Base-by-base conservation (phyloP, 768 basidiomycete genomes). In the Termitomyces sp. region DNA sequence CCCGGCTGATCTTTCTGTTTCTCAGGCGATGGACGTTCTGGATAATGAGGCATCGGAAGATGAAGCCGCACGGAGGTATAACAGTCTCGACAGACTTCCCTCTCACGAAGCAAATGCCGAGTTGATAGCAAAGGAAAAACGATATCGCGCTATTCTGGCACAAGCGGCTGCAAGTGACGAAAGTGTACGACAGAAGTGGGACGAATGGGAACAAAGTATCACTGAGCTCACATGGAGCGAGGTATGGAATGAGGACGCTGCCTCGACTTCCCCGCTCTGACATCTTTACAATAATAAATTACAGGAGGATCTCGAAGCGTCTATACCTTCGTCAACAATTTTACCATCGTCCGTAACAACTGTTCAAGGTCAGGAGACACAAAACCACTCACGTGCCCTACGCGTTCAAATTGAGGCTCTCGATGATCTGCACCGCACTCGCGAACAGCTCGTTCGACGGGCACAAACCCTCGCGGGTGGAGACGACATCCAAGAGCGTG, bases 41-140 rank as follows among this genome's bases (percentile, higher is more conserved):
- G 94, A 96, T 65, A 85, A 83, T 46, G 95, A 97, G 72, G 90
- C 89, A 16, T 89, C 88, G 15, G 90, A 93, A 67, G 91, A 94
- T 63, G 91, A 93, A 68, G 78, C 81, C 12, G 75, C 83, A 33
- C 83, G 87, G 16, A 79, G 80, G 61, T 80, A 81, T 24, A 72
- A 70, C 1, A 63, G 72, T 47, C 65, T 82, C 58, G 71, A 76
- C 57, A 79, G 93, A 36, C 74, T 75, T 1, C 84, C 88, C 1
- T 97, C 95, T 0, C 81, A 89, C 65, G 83, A 90, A 65, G 92
- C 90, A 24, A 97, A 96, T 61, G 69, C 73, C 20, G 85, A 89
- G 31, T 78, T 96, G 6, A 80, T 87, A 18, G 78, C 80, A 56
- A 90, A 90, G 65, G 87, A 87, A 18, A 76, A 81, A 60, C 80